These are phyloP conservation scores for Phytophthora pisi DNA, from an alignment of 352 stramenopile genomes.

Conservation along the genomic window DNA sequence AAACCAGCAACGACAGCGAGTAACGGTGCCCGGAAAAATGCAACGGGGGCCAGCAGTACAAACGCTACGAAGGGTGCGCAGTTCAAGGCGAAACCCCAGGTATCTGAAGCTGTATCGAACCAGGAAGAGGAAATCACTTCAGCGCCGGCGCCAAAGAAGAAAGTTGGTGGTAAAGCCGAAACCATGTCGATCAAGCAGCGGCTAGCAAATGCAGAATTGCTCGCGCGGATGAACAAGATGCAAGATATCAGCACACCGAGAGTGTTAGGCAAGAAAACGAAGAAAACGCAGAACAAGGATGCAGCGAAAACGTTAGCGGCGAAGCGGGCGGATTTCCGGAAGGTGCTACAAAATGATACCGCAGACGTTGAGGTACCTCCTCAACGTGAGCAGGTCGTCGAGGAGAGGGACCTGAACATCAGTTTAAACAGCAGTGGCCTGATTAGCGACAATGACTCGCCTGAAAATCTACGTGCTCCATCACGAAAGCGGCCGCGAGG, in stretches of 20 bases:
- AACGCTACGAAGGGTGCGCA: conserved; percentile 3
- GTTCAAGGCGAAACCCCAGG: conserved; percentile 11
- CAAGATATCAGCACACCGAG: conserved; percentile 74
- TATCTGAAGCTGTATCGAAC: neutral
- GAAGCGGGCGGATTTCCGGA: conserved; percentile 58
- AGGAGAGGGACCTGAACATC: conserved; percentile 40
- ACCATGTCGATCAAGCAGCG: conserved; percentile 52
- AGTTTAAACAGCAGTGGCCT: conserved; percentile 44
- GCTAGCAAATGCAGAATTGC: conserved; percentile 55
- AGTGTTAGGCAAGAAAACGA: conserved; percentile 60
- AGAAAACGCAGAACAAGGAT: conserved; percentile 43
- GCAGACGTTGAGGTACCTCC: conserved; percentile 3
- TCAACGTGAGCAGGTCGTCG: conserved; percentile 25
- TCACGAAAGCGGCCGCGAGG: conserved; percentile 38
- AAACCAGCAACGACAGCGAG: conserved; percentile 1
- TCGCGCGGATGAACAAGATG: conserved; percentile 54
- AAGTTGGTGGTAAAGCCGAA: conserved; percentile 22
- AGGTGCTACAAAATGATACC: conserved; percentile 35
- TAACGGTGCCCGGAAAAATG: conserved; percentile 14
- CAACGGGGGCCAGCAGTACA: neutral
- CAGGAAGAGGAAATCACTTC: conserved; percentile 10
- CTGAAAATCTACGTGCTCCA: conserved; percentile 31
- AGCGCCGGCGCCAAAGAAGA: conserved; percentile 20
- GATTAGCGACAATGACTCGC: conserved; percentile 36
- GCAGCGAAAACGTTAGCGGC: conserved; percentile 33